phyloP scores from a whole-genome alignment of 305 asterid species.

The Fraxinus angustifolia region DNA sequence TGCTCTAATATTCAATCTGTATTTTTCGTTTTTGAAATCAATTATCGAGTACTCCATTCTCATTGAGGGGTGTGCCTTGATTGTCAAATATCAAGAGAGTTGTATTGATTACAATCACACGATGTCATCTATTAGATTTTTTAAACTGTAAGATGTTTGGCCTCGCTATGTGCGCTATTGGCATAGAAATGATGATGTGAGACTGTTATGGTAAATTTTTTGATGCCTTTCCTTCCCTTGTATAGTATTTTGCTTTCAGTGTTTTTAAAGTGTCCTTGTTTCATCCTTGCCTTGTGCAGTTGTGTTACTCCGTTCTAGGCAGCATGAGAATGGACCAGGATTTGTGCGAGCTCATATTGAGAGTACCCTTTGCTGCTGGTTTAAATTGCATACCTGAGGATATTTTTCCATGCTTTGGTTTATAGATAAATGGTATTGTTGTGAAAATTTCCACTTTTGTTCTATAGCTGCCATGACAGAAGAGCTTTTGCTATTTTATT shows the following conservation, averaged over 20 bases:
- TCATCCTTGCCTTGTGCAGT: conserved; percentile 25
- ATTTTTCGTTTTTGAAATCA: background rate
- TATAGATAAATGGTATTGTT: conserved; percentile 6
- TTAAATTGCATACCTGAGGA: background rate
- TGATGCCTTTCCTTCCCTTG: conserved; percentile 14
- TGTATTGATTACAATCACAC: background rate
- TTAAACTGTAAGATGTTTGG: conserved; percentile 40
- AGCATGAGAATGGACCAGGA: conserved; percentile 96
- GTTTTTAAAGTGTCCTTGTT: conserved; percentile 10
- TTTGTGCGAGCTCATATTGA: conserved; percentile 90
- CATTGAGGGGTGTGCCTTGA: too few species aligned
- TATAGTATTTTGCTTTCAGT: conserved; percentile 13
- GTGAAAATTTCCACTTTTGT: conserved; percentile 5
- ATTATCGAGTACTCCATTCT: too few species aligned
- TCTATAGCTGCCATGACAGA: conserved; percentile 2
- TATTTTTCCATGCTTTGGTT: conserved; percentile 7
- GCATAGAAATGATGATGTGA: conserved; percentile 98
- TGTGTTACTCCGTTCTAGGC: conserved; percentile 90
- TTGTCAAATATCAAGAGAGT: background rate
- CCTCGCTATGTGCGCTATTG: conserved; percentile 98
- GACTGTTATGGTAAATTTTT: conserved; percentile 61
- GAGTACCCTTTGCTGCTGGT: conserved; percentile 49
- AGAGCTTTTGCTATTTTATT: conserved; percentile 17
- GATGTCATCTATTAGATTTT: conserved; percentile 1
- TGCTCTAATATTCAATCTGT: background rate